Base-by-base conservation (phyloP, 345 rosid species). In the Carallia pectinifolia region DNA sequence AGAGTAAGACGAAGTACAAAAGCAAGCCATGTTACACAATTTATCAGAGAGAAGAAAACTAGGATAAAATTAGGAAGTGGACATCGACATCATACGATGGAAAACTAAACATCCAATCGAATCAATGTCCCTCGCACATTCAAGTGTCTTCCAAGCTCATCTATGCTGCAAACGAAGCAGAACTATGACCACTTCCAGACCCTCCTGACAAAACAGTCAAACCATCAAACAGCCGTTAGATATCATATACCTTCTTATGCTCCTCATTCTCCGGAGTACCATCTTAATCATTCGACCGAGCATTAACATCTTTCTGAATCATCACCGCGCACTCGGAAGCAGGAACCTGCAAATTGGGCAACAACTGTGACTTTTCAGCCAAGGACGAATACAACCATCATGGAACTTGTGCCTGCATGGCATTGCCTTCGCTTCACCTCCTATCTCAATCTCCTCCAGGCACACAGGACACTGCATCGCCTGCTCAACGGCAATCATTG, bases 401-500 rank as follows among this genome's bases (percentile, higher is more conserved):
- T 89, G 91, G 69, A 87, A 89, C 66, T 82, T 84, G 61, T 89
- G 91, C 65, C 82, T 85, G 65, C 87, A 89, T 2, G 88, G 86
- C 83, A 84, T 86, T 72, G 83, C 84, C 75, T 81, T 86, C 10
- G 87, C 97, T 70, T 83, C 83, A 62, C 63, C 68, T 67, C 90
- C 97, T 53, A 83, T 71, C 38, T 77, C 81, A 53, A 92, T 82
- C 37, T 84, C 90, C 64, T 88, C 88, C 76, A 88, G 58, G 38
- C 90, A 84, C 1, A 86, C 65, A 1, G 87, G 70, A 76, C 93
- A 88, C 33, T 81, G 81, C 55, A 66, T 50, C 34, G 29, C 71
- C 47, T 81, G 75, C 1, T 68, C 69, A 33, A 84, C 38, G 1
- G 65, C 54, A 0, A 83, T 80, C 0, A 47, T 74, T 7, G 87